These are phyloP conservation scores for Porcisia hertigi DNA, from an alignment of 208 protist species.

Conservation along the genomic window DNA sequence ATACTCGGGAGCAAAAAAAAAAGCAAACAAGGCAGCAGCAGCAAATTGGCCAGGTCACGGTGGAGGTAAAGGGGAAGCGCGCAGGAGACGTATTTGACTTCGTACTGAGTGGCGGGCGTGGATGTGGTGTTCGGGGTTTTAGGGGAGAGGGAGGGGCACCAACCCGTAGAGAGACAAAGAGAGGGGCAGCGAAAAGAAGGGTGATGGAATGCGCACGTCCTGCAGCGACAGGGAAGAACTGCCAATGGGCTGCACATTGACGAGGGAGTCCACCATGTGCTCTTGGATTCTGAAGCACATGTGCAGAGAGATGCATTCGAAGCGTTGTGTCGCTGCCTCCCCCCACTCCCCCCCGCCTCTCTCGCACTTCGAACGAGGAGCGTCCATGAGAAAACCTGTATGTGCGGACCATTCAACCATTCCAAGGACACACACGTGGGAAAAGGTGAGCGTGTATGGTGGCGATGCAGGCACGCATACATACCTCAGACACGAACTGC, in stretches of 20 bases:
- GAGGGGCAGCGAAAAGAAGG: background rate
- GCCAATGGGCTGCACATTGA: background rate
- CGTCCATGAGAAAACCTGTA: background rate
- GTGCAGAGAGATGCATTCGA: background rate
- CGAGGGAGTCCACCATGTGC: background rate
- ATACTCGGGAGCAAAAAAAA: background rate
- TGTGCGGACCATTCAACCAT: background rate
- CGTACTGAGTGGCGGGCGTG: background rate
- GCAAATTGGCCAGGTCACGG: background rate
- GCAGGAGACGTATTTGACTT: background rate
- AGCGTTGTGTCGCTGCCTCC: background rate
- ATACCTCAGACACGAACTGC: background rate
- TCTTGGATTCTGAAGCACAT: background rate
- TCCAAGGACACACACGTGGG: background rate
- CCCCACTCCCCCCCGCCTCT: too few relatives aligned
- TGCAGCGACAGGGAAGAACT: background rate
- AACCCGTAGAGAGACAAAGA: conserved; percentile 1
- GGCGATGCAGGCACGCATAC: background rate
- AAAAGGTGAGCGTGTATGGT: background rate
- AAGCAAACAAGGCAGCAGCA: background rate
- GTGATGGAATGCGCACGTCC: conserved; percentile 1
- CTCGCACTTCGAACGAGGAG: background rate
- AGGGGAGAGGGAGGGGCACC: background rate
- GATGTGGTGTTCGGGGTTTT: background rate
- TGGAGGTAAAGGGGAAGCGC: background rate